Percentiles rank a stretch among this genome's conserved stretches.
These are phyloP conservation scores for Jaltomata sinuosa DNA, from an alignment of 257 asterid genomes.

Conservation along the genomic window DNA sequence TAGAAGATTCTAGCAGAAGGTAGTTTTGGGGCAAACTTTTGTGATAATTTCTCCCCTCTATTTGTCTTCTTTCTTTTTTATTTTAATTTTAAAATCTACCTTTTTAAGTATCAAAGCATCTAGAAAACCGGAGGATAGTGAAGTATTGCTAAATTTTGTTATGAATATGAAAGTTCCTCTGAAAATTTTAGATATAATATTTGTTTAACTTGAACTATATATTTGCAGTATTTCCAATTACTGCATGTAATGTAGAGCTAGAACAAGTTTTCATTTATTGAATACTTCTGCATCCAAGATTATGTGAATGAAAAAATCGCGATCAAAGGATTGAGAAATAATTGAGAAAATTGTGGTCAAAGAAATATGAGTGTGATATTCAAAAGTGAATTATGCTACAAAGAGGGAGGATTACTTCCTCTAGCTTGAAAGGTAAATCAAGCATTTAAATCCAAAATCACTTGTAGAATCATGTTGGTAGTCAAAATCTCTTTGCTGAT, in stretches of 20 bases:
- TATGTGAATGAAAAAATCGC: not conserved
- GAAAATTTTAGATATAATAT: too few relatives aligned
- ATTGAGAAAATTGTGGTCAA: not conserved
- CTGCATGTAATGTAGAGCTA: not conserved
- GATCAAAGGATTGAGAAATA: not conserved
- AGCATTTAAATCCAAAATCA: not conserved
- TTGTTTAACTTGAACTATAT: not conserved
- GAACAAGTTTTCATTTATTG: not conserved
- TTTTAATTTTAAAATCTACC: not conserved
- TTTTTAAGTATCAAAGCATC: not conserved
- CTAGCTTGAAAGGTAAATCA: not conserved
- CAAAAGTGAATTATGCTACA: not conserved
- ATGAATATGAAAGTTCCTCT: not conserved
- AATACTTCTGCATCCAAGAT: not conserved
- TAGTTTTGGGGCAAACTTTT: conserved; percentile 23
- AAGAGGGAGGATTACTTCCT: not conserved
- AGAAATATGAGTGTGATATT: not conserved
- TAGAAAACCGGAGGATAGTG: not conserved
- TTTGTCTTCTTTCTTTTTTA: not conserved
- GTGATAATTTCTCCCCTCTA: conserved; percentile 3
- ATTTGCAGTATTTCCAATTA: not conserved
- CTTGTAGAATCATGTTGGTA: not conserved
- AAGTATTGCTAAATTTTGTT: not conserved
- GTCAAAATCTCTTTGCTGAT: not conserved
- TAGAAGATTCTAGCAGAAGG: conserved; percentile 46